Base-by-base conservation (phyloP, 352 stramenopile species). In the Globisporangium spiculum region DNA sequence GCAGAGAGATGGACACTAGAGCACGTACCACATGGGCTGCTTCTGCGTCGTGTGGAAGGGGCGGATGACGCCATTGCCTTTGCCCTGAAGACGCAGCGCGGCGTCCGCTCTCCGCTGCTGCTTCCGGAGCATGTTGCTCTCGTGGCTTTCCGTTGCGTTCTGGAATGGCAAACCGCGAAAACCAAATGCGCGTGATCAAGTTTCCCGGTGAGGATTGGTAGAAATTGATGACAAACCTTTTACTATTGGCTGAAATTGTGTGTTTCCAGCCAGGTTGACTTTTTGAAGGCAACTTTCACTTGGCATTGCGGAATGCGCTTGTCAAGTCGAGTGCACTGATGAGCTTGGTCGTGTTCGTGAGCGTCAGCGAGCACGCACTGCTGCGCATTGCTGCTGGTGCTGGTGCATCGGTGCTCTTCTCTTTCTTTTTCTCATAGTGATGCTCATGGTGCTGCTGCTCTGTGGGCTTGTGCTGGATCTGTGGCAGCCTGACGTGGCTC, bases 1-100 rank as follows among this genome's bases (percentile, higher is more conserved):
- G 24, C 9, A 56, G 4, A n/a, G 14, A 22, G 7, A 9, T 10
- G 22, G 6, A 38, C 18, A 66, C 9, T 41, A 12, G 4, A 14
- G 60, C 65, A 65, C 67, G 58, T 27, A 83, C 76, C 82, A 90
- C 3, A 81, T n/a, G 1, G 80, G 82, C 70, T 89, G 69, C 12
- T 73, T 70, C 44, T 77, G 74, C 48, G 80, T 88, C 10, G 79
- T 75, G 69, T 86, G 82, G 58, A 89, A 81, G 69, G 84, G 77
- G 24, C 80, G 80, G 50, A 63, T 24, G 22, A 14, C 22, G 36
- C 58, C 27, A 20, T 26, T 18, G 50, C 50, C 8, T 20, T 6
- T 18, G 5, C 1, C 16, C 8, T 18, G 55, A 20, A 34, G 22
- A 34, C 27, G 27, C 55, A 44, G 55, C 18, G 27, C 55, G 10